These are phyloP conservation scores for Galium porrigens DNA, from an alignment of 305 asterid species.

Conservation along the genomic window DNA sequence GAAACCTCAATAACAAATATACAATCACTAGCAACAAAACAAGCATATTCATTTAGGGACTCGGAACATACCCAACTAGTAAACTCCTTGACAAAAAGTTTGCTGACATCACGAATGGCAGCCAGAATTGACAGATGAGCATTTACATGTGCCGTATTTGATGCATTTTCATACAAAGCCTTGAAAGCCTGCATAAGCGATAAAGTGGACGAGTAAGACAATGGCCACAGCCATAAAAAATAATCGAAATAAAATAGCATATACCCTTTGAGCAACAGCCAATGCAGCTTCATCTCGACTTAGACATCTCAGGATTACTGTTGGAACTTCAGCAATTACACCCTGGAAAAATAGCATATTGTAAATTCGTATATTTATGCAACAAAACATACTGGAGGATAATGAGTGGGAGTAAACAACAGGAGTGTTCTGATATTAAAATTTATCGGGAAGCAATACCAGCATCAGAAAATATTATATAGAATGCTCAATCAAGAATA, in stretches of 20 bases:
- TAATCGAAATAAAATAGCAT: slow-evolving; percentile 10
- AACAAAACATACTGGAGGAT: neutral
- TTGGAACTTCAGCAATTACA: slow-evolving; percentile 81
- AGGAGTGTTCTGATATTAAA: neutral
- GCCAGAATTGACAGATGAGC: slow-evolving; percentile 78
- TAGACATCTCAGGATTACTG: slow-evolving; percentile 67
- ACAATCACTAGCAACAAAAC: neutral
- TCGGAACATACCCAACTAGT: slow-evolving; percentile 81
- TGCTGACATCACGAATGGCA: slow-evolving; percentile 91
- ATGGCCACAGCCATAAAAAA: slow-evolving; percentile 9
- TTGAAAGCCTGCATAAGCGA: slow-evolving; percentile 55
- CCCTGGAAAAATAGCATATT: slow-evolving; percentile 31
- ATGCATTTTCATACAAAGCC: slow-evolving; percentile 75
- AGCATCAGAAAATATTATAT: neutral
- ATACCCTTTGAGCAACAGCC: slow-evolving; percentile 94
- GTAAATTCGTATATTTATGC: neutral
- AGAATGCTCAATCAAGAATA: neutral
- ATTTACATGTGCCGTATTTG: slow-evolving; percentile 50
- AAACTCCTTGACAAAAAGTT: slow-evolving; percentile 92
- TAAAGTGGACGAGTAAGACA: slow-evolving; percentile 13
- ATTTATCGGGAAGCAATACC: neutral
- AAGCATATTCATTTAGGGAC: neutral
- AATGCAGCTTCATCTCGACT: slow-evolving; percentile 95
- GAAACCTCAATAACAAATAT: neutral
- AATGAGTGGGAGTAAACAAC: neutral